These are phyloP conservation scores for Xanthoconium stramineum DNA, from an alignment of 768 basidiomycete species.

Conservation along the genomic window DNA sequence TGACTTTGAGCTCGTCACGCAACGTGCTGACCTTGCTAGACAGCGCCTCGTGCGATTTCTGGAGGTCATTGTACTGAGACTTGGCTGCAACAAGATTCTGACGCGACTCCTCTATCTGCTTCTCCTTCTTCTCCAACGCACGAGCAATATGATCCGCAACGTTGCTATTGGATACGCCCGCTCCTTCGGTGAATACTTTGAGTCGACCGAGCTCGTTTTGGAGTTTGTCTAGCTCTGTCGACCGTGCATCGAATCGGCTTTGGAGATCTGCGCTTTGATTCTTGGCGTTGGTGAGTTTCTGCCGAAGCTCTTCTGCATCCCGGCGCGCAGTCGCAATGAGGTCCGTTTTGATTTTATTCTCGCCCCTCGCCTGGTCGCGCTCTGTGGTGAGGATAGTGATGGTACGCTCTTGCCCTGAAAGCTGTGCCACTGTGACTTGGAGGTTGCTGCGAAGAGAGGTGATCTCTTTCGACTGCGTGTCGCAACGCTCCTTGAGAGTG, in stretches of 20 bases:
- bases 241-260: neutral
- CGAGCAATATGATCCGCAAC: neutral
- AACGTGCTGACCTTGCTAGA: neutral
- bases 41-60: neutral
- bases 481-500: neutral
- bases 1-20: neutral
- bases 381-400: neutral
- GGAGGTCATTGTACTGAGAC: conserved; percentile 2
- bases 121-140: neutral
- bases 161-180: neutral
- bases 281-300: neutral
- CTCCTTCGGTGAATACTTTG: neutral
- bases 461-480: neutral
- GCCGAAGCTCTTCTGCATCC: conserved; percentile 1
- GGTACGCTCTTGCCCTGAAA: neutral
- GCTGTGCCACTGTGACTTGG: neutral
- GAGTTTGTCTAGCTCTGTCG: neutral
- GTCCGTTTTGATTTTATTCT: neutral
- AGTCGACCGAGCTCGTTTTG: neutral
- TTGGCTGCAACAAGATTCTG: neutral
- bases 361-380: neutral
- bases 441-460: neutral
- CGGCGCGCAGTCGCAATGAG: neutral
- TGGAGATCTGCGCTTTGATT: neutral
- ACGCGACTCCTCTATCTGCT: conserved; percentile 2